Percentiles rank a stretch among this genome's conserved stretches.
These are phyloP conservation scores for Sphaerulina musiva DNA, from an alignment of 2,329 filamentous ascomycete species.

Conservation along the genomic window DNA sequence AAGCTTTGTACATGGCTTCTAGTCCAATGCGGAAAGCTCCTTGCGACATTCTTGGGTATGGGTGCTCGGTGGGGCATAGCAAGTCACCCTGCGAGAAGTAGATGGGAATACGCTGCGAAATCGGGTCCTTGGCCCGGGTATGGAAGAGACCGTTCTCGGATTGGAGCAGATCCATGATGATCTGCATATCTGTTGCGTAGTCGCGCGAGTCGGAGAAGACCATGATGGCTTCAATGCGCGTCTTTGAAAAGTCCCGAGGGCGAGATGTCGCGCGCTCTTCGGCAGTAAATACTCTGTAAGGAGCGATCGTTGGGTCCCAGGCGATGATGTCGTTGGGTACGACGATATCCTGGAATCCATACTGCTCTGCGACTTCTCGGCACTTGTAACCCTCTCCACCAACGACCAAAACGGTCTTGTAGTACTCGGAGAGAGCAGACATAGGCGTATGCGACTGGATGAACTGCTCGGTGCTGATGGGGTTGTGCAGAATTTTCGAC, in stretches of 20 bases:
- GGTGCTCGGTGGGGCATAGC: constrained; percentile 50
- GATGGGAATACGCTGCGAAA: constrained; percentile 62
- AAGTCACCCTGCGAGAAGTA: constrained; percentile 64
- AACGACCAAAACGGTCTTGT: constrained; percentile 67
- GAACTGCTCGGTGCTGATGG: constrained; percentile 65
- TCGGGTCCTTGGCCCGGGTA: constrained; percentile 60
- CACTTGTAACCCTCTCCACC: constrained; percentile 70
- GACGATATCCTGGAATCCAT: constrained; percentile 67
- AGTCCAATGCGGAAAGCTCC: constrained; percentile 69
- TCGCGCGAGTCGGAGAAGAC: constrained; percentile 69
- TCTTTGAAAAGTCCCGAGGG: constrained; percentile 64
- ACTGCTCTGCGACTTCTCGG: constrained; percentile 64
- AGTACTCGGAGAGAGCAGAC: constrained; percentile 69
- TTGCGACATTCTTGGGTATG: constrained; percentile 63
- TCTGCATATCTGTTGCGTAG: constrained; percentile 68
- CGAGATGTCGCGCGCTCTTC: constrained; percentile 61
- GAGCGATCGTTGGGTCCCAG: constrained; percentile 62
- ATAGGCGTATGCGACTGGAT: constrained; percentile 73
- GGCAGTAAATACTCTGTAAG: constrained; percentile 61
- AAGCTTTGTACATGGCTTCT: constrained; percentile 65
- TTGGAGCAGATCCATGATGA: constrained; percentile 66
- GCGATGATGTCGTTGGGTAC: constrained; percentile 69
- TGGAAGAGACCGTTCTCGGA: constrained; percentile 60
- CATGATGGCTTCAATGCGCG: constrained; percentile 67
- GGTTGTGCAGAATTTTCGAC: constrained; percentile 57